Evolutionary conservation across 2,329 filamentous ascomycete genomes (phyloP).

Genomic region (Nemania sp.): DNA sequence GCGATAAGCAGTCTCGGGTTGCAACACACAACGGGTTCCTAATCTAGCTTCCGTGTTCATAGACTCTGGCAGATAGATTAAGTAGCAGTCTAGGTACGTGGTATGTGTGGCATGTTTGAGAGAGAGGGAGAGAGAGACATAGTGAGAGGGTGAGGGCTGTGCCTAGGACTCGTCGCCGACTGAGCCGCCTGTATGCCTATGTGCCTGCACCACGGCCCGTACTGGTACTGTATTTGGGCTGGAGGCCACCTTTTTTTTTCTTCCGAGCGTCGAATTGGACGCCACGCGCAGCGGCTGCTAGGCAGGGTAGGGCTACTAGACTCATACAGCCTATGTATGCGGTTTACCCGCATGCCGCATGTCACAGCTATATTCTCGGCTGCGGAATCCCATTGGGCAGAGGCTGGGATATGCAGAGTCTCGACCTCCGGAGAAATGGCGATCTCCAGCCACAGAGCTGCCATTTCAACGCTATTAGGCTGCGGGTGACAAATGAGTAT

Average conservation of each 20-base stretch:
- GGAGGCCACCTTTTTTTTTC: slow-evolving; percentile 7
- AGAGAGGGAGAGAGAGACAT: no score
- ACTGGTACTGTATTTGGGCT: background rate
- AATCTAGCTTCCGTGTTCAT: slow-evolving; percentile 14
- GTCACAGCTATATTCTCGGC: no score
- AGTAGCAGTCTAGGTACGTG: no score
- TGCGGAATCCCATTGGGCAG: slow-evolving; percentile 17
- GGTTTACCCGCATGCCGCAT: slow-evolving; percentile 18
- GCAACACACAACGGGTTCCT: slow-evolving; percentile 8
- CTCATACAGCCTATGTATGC: slow-evolving; percentile 22
- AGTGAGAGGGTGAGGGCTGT: slow-evolving; percentile 1
- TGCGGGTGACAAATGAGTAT: slow-evolving; percentile 22
- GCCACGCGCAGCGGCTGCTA: slow-evolving; percentile 9
- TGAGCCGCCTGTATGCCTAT: no score
- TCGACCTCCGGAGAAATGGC: slow-evolving; percentile 8
- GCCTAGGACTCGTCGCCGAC: background rate
- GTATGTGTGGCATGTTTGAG: no score
- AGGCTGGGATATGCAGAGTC: slow-evolving; percentile 6
- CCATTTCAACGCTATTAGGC: slow-evolving; percentile 15
- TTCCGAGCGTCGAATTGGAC: slow-evolving; percentile 11
- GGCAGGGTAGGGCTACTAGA: slow-evolving; percentile 15
- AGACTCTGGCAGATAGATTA: no score
- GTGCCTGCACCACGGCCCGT: no score
- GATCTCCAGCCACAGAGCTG: slow-evolving; percentile 27
- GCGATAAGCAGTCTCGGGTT: slow-evolving; percentile 7